These are phyloP conservation scores for Geranium incanum DNA, from an alignment of 441 rosid species.

Conservation along the genomic window DNA sequence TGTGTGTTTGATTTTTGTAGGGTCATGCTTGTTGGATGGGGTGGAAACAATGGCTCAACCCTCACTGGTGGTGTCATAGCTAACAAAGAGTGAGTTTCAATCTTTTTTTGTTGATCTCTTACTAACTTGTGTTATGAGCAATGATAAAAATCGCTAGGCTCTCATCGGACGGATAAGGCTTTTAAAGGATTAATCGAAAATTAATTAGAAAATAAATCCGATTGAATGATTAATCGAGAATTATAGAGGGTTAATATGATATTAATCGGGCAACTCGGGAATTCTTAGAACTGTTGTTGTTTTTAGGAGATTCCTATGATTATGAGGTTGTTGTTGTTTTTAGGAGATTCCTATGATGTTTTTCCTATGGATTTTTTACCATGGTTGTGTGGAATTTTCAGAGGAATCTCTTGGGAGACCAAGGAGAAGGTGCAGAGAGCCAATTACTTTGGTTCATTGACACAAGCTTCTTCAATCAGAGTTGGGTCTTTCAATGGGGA, in stretches of 20 bases:
- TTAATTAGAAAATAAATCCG: too few relatives aligned
- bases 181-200: too few relatives aligned
- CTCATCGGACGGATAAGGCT: too few relatives aligned
- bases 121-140: neutral
- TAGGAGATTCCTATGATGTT: neutral
- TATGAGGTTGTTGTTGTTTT: neutral
- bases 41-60: slow-evolving; percentile 86
- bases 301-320: neutral
- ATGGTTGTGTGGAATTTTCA: slow-evolving; percentile 16
- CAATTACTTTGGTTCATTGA: slow-evolving; percentile 88
- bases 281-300: neutral
- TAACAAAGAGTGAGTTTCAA: slow-evolving; percentile 68
- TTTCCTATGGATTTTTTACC: neutral
- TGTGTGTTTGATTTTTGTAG: slow-evolving; percentile 24
- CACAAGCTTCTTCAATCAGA: slow-evolving; percentile 78
- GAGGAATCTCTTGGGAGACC: slow-evolving; percentile 98
- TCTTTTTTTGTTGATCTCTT: neutral
- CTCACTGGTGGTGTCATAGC: slow-evolving; percentile 82
- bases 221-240: too few relatives aligned
- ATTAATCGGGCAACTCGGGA: too few relatives aligned
- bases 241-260: too few relatives aligned
- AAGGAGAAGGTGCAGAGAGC: slow-evolving; percentile 92
- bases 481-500: slow-evolving; percentile 96
- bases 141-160: neutral
- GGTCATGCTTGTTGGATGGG: slow-evolving; percentile 98